These are phyloP conservation scores for Eimeria necatrix DNA, from an alignment of 169 alveolate genomes.

Conservation along the genomic window DNA sequence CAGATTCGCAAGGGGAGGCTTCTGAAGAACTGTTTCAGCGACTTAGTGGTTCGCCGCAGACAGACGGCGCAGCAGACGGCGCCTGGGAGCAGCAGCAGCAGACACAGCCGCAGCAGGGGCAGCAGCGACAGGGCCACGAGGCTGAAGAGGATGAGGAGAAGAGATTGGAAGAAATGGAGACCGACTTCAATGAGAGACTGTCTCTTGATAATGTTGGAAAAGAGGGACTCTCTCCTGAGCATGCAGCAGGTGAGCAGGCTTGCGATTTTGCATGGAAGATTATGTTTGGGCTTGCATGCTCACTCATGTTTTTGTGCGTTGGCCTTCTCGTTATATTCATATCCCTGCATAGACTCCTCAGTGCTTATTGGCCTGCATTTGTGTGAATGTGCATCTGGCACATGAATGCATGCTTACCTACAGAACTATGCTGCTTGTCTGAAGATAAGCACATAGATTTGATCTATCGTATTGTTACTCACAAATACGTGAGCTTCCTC, in stretches of 20 bases:
- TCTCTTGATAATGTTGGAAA: constrained; percentile 80
- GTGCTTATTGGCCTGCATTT: too few relatives aligned
- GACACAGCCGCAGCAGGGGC: neutral
- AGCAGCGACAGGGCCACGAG: constrained; percentile 15
- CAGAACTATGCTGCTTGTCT: too few relatives aligned
- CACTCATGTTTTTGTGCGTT: neutral
- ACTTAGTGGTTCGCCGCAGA: neutral
- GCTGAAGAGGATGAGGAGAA: constrained; percentile 39
- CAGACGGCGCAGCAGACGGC: neutral
- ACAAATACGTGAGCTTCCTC: too few relatives aligned
- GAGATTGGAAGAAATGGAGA: constrained; percentile 6
- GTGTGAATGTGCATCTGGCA: too few relatives aligned
- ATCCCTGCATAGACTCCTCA: too few relatives aligned
- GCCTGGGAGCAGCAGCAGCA: constrained; percentile 23
- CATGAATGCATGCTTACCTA: too few relatives aligned
- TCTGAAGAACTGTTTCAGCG: constrained; percentile 27
- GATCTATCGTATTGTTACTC: too few relatives aligned
- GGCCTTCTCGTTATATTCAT: neutral
- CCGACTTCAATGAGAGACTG: constrained; percentile 78
- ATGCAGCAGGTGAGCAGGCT: constrained; percentile 65
- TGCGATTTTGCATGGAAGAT: neutral
- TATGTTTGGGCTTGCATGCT: neutral
- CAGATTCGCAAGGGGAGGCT: neutral
- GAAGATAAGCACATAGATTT: too few relatives aligned
- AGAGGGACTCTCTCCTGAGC: constrained; percentile 67